Conservation (phyloP, 306 rosid genomes). For the Sicyos edulis region DNA sequence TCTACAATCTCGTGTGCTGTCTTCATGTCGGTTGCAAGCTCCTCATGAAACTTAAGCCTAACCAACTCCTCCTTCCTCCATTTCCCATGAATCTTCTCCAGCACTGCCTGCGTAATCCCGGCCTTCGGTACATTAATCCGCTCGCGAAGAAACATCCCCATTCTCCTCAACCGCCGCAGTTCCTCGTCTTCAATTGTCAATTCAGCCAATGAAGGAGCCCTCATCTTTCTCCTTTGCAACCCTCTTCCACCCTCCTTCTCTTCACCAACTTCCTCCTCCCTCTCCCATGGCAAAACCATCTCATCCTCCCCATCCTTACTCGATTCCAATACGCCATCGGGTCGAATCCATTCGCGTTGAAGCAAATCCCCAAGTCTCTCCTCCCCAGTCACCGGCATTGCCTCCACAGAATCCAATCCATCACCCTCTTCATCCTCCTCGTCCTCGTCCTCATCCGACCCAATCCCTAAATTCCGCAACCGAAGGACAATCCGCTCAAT, state of each 20-base stretch:
- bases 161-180: conserved; percentile 56
- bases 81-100: conserved; percentile 60
- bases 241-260: conserved; percentile 38
- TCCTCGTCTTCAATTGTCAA: conserved; percentile 83
- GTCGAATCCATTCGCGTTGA: conserved; percentile 72
- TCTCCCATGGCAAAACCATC: conserved; percentile 66
- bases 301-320: conserved; percentile 30
- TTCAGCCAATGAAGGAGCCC: conserved; percentile 60
- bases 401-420: conserved; percentile 29
- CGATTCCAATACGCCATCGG: conserved; percentile 45
- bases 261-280: conserved; percentile 37
- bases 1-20: conserved; percentile 78
- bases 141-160: conserved; percentile 56
- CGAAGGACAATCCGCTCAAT: conserved; percentile 71
- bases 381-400: conserved; percentile 50
- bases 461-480: conserved; percentile 58
- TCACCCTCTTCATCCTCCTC: conserved; percentile 25
- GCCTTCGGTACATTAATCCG: conserved; percentile 75
- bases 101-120: conserved; percentile 64
- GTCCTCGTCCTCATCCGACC: conserved; percentile 22
- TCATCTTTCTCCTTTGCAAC: conserved; percentile 42
- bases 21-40: conserved; percentile 77
- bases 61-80: conserved; percentile 84
- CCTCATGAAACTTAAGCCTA: conserved; percentile 85
- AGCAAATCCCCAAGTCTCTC: conserved; percentile 73